Evolutionary conservation across 192 early-diverging fungal species (phyloP), one percentile per base, ranked within the genome.

Genomic region (Mortierella hygrophila): DNA sequence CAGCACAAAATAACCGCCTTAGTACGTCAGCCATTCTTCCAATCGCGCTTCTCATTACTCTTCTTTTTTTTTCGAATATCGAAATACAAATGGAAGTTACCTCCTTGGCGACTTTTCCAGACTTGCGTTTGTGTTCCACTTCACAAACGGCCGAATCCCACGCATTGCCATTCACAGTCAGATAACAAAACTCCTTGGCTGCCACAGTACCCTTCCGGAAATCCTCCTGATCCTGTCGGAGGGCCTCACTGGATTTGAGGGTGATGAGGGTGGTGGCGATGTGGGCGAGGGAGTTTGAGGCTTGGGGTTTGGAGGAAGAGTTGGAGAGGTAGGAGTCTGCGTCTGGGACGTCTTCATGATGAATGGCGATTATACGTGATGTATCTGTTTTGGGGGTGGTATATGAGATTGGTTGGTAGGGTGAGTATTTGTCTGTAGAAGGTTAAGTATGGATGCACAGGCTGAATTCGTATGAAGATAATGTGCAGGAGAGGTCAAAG

Each of bases 291-390:
- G 82, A 85, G 57, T 88, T 84, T 40, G 81, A 70, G 0, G 85
- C 79, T 26, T 60, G 69, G 6, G 80, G 80, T 52, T 79, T 85
- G 13, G 83, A 80, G 6, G 80, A 74, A 11, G 60, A 26, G 54
- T 89, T 75, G 6, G 80, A 71, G 18, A 55, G 72, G 26, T 77
- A 86, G 20, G 75, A 74, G 26, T 80, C 76, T 0, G 79, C 84
- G 32, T 86, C 83, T 42, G 89, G 89, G 32, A 89, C 72, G 77
- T 89, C 89, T 44, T 87, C 85, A 32, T 89, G 89, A 44, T 89
- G 78, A 5, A 85, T 54, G 21, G 82, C 76, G 54, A 89, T 88
- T n/a, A 88, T 77, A n/a, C 79, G 69, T 35, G 84, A 86, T 13
- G 78, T 44, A 38, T 74, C 78, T 78, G n/a, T 42, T 20, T 23